A percentile compares a stretch with the other conserved stretches of the same genome.
Conservation (phyloP, 352 stramenopile genomes). For the Aphanomyces euteiches region DNA sequence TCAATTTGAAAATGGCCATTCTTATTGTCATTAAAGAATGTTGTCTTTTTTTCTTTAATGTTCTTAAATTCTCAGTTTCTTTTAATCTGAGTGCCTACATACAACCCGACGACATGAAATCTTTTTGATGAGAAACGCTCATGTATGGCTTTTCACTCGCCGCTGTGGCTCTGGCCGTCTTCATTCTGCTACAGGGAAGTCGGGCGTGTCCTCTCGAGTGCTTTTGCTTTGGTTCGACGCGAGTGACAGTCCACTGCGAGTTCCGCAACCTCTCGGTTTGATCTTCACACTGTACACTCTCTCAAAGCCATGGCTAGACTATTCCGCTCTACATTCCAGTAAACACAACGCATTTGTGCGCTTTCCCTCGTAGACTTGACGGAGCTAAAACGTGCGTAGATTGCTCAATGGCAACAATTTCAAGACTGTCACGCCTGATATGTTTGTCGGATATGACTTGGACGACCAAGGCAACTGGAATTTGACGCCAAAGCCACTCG, state of each 20-base stretch:
- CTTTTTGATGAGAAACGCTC: too few relatives aligned
- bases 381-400: constrained; percentile 19
- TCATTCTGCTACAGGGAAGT: too few relatives aligned
- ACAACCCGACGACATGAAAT: too few relatives aligned
- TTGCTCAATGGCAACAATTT: constrained; percentile 56
- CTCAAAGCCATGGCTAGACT: constrained; percentile 30
- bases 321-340: constrained; percentile 61
- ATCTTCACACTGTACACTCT: too few relatives aligned
- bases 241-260: constrained; percentile 73
- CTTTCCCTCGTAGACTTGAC: not conserved
- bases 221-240: constrained; percentile 58
- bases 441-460: constrained; percentile 57
- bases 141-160: too few relatives aligned
- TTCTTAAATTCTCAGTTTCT: too few relatives aligned
- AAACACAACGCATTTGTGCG: constrained; percentile 66
- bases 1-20: not conserved
- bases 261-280: constrained; percentile 57
- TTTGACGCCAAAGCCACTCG: constrained; percentile 41
- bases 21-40: not conserved
- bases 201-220: constrained; percentile 33
- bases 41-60: too few relatives aligned
- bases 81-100: too few relatives aligned
- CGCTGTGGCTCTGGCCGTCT: too few relatives aligned
- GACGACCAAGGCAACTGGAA: constrained; percentile 56
- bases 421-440: constrained; percentile 51